phyloP scores from a whole-genome alignment of 768 basidiomycete genomes.

The Dacryopinax primogenitus region DNA sequence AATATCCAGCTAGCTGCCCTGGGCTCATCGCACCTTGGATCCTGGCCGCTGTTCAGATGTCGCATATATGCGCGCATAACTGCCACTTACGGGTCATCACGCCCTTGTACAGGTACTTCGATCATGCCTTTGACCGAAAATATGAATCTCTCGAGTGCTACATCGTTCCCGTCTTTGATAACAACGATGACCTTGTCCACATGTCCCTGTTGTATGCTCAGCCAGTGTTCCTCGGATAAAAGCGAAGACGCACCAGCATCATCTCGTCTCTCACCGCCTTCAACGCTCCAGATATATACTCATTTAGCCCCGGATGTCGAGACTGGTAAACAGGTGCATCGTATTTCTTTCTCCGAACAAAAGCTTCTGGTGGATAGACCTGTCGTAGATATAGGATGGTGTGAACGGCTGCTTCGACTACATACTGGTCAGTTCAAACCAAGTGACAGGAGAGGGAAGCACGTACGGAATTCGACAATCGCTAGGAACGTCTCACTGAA shows the following conservation, averaged over 20 bases:
- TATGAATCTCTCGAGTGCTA: slow-evolving; percentile 78
- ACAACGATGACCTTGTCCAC: slow-evolving; percentile 71
- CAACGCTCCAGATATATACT: slow-evolving; percentile 80
- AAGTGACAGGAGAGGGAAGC: neutral
- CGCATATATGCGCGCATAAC: slow-evolving; percentile 3
- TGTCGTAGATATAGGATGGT: slow-evolving; percentile 82
- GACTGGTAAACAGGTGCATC: slow-evolving; percentile 85
- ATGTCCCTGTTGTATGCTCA: slow-evolving; percentile 42
- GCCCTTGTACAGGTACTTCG: slow-evolving; percentile 52
- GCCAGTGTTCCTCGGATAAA: neutral
- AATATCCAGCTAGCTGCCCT: slow-evolving; percentile 53
- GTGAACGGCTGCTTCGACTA: slow-evolving; percentile 91
- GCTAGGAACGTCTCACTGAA: slow-evolving; percentile 18
- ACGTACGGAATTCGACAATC: slow-evolving; percentile 19
- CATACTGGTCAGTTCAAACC: neutral
- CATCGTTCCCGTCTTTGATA: slow-evolving; percentile 67
- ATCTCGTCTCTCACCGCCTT: slow-evolving; percentile 74
- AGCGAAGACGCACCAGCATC: slow-evolving; percentile 39
- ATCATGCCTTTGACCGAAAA: slow-evolving; percentile 80
- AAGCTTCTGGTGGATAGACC: slow-evolving; percentile 80
- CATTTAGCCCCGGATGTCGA: slow-evolving; percentile 73
- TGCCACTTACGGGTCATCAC: slow-evolving; percentile 45
- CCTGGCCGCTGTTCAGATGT: slow-evolving; percentile 32
- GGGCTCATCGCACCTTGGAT: slow-evolving; percentile 59
- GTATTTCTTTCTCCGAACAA: slow-evolving; percentile 78